phyloP scores from a whole-genome alignment of 1,139 yeast species.

The Yarrowia galli region DNA sequence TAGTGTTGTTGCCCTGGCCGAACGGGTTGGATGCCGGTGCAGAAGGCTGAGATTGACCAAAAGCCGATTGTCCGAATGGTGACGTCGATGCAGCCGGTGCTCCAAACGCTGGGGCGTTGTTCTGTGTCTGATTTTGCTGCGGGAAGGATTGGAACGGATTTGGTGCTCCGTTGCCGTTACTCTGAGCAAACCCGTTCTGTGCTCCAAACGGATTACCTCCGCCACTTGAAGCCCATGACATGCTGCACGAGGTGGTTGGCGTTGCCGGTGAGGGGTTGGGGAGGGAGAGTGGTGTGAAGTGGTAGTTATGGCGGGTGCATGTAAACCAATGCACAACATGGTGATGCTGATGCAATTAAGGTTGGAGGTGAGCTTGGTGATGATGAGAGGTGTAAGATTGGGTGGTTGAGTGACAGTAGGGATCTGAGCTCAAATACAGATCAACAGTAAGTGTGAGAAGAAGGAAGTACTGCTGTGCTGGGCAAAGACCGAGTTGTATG shows the following conservation, averaged over 20 bases:
- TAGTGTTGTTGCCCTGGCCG: neutral
- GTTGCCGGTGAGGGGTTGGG: neutral
- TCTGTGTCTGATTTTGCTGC: slow-evolving; percentile 4
- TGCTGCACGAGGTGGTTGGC: slow-evolving; percentile 2
- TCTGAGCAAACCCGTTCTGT: slow-evolving; percentile 9
- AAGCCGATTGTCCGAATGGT: slow-evolving; percentile 10
- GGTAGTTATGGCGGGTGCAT: neutral
- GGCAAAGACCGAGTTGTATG: no score
- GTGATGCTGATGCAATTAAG: slow-evolving; percentile 15
- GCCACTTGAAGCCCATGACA: slow-evolving; percentile 30
- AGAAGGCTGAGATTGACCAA: neutral
- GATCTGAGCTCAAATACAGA: no score
- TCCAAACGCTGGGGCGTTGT: neutral
- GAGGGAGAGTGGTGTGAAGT: neutral
- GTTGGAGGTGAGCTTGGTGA: slow-evolving; percentile 5
- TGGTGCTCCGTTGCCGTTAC: neutral
- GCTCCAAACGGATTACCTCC: slow-evolving; percentile 20
- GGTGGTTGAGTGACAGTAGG: neutral
- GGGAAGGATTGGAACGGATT: slow-evolving; percentile 15
- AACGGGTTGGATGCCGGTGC: slow-evolving; percentile 1
- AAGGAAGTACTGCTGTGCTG: no score
- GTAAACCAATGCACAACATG: slow-evolving; percentile 1
- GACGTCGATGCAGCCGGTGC: neutral
- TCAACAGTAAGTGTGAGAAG: no score
- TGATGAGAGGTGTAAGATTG: neutral